Evolutionary conservation across 2,329 filamentous ascomycete species (phyloP).

Genomic region (Neonectria hederae): DNA sequence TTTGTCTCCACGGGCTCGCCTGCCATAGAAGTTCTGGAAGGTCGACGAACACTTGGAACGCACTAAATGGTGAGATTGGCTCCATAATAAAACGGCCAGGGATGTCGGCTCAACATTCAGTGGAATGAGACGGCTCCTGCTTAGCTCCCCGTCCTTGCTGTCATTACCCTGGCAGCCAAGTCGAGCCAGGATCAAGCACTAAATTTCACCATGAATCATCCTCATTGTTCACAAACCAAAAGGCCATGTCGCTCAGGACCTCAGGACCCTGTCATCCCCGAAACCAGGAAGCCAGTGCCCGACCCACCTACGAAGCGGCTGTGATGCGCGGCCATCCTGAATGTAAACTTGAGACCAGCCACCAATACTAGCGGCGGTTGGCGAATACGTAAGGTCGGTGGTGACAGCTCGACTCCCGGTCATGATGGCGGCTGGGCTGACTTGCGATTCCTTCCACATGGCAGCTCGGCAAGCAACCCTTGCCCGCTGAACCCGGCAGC

Average conservation of each 20-base stretch:
- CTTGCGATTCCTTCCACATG: conserved; percentile 27
- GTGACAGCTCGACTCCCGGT: conserved; percentile 20
- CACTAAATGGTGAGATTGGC: conserved; percentile 42
- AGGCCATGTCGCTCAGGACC: conserved; percentile 18
- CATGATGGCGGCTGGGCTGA: conserved; percentile 25
- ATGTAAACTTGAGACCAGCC: conserved; percentile 38
- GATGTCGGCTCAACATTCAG: conserved; percentile 41
- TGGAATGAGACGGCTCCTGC: conserved; percentile 32
- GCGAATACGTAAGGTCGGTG: conserved; percentile 21
- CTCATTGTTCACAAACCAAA: conserved; percentile 25
- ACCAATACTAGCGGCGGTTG: conserved; percentile 25
- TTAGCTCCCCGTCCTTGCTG: conserved; percentile 27
- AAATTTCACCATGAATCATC: conserved; percentile 30
- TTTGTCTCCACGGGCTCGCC: conserved; percentile 32
- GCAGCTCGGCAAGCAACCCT: conserved; percentile 27
- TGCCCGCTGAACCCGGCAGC: neutral
- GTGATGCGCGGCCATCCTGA: conserved; percentile 33
- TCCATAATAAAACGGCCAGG: conserved; percentile 40
- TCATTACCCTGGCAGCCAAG: conserved; percentile 29
- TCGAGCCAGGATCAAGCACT: conserved; percentile 30
- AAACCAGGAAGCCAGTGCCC: conserved; percentile 25
- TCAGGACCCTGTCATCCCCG: conserved; percentile 24
- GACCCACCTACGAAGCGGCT: conserved; percentile 26
- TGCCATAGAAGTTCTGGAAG: conserved; percentile 44
- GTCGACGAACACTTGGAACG: conserved; percentile 41